These are phyloP conservation scores for Cinnamomum micranthum DNA, from an alignment of 164 flowering plant species.

Conservation along the genomic window DNA sequence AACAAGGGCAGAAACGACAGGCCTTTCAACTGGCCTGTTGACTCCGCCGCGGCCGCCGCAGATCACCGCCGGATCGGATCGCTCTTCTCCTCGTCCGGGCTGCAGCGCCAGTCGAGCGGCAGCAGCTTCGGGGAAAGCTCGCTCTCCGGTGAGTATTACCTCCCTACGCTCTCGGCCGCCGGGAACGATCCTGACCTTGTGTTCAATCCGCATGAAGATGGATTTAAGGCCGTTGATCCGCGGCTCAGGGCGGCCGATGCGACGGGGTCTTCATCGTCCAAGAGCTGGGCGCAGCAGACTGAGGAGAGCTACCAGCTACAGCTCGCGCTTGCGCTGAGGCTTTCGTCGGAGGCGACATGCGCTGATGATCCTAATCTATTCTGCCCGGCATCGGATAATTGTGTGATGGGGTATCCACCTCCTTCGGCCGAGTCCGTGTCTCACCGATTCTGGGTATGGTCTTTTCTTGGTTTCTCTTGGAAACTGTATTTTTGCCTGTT, in stretches of 20 bases:
- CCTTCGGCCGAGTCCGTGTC: constrained; percentile 61
- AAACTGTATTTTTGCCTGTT: neutral
- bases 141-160: constrained; percentile 53
- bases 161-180: constrained; percentile 35
- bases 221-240: constrained; percentile 18
- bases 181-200: constrained; percentile 36
- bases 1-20: constrained; percentile 32
- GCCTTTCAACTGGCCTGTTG: constrained; percentile 52
- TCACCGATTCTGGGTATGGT: constrained; percentile 89
- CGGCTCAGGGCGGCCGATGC: constrained; percentile 26
- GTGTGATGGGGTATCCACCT: constrained; percentile 28
- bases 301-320: constrained; percentile 97
- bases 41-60: constrained; percentile 28
- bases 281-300: constrained; percentile 99
- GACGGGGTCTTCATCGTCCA: constrained; percentile 42
- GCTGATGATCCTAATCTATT: constrained; percentile 92
- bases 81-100: constrained; percentile 38
- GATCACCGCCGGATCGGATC: constrained; percentile 37
- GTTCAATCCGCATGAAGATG: constrained; percentile 33
- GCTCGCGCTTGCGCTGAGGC: constrained; percentile 79
- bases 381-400: constrained; percentile 69
- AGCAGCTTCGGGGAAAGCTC: constrained; percentile 79
- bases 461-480: neutral
- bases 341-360: constrained; percentile 81
- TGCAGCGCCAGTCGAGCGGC: constrained; percentile 82